Base-by-base conservation (phyloP, 768 basidiomycete species). In the Russula earlei region DNA sequence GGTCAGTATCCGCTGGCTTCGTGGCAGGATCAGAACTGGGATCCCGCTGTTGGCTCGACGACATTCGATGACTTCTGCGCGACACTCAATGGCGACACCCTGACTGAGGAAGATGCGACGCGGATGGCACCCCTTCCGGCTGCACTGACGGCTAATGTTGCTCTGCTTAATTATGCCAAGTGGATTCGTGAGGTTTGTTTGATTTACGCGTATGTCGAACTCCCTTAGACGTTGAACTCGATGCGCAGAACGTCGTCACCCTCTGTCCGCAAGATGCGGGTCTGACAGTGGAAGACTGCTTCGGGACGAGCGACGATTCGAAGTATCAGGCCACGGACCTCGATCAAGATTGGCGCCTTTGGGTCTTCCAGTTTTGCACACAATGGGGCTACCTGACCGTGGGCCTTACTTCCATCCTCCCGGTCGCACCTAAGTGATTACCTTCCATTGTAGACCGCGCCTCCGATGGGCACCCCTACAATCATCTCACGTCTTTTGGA, bases 381-480 rank as follows among this genome's bases (percentile, higher is more conserved):
- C 81, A 95, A 64, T 97, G 95, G 95, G 95, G 93, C 2, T 99
- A 91, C 69, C 93, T 95, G 67, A 83, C 77, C 29, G 90, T 87
- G 63, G 33, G 80, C 55, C 48, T 42, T 19, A 24, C 24, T 31
- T 50, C n/a, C 11, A 25, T 12, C 12, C 9, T 14, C n/a, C 9
- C 8, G 14, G 9, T 29, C 31, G 31, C 11, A 6, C 8, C 17
- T 33, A 14, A 24, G 33, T 49, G 22, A 38, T 11, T 38, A 1
- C 10, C 25, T 25, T 40, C 36, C 2, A 19, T 17, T 19, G 1
- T 52, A 91, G 87, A 84, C 85, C 12, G 79, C 87, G 1, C 89
- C 89, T 3, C 86, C 85, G 1, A 77, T 75, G 37, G 74, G 76
- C 6, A 67, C 77, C 14, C 88, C 91, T 6, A 76, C 83, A 3